Evolutionary conservation across 179 eudicot species (phyloP).

Genomic region (Nepenthes alata): DNA sequence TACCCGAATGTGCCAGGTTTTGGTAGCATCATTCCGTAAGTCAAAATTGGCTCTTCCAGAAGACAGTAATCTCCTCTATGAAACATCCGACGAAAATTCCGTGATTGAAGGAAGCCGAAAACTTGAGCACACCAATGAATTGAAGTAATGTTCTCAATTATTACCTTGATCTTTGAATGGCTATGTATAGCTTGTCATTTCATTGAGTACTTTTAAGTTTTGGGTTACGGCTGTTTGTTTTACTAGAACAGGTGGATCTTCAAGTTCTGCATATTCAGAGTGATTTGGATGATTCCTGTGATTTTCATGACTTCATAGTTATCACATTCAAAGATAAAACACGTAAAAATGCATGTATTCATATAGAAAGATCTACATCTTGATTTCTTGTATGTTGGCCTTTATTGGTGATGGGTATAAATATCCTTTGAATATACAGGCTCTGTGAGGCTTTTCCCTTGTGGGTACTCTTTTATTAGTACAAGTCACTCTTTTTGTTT

Average conservation of each 20-base stretch:
- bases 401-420: background rate
- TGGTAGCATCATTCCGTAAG: constrained; percentile 42
- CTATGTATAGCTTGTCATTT: background rate
- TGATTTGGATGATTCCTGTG: background rate
- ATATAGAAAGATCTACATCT: background rate
- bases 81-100: constrained; percentile 34
- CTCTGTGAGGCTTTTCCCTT: too few relatives aligned
- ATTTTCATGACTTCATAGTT: too few relatives aligned
- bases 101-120: constrained; percentile 38
- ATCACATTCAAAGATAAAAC: too few relatives aligned
- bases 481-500: background rate
- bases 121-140: constrained; percentile 47
- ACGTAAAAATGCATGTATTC: background rate
- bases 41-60: constrained; percentile 23
- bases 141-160: constrained; percentile 24
- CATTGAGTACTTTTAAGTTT: background rate
- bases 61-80: constrained; percentile 29
- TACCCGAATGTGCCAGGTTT: constrained; percentile 42
- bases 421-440: background rate
- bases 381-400: background rate
- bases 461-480: background rate
- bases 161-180: too few relatives aligned
- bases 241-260: too few relatives aligned
- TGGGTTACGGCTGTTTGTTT: too few relatives aligned
- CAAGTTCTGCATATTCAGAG: background rate